Evolutionary conservation across 257 asterid species (phyloP).

Genomic region (Solanum neorickii): DNA sequence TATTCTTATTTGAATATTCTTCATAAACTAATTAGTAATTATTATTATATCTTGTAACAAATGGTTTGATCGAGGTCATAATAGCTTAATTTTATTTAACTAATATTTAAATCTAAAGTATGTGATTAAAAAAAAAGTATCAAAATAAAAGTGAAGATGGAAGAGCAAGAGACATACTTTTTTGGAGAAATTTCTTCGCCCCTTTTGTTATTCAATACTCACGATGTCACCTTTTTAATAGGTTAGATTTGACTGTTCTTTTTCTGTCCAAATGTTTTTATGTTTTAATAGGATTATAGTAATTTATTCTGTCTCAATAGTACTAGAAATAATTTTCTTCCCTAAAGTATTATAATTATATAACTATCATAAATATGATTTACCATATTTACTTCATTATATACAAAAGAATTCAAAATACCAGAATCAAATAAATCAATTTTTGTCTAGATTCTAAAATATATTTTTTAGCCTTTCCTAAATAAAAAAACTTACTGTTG

Average conservation of each 20-base stretch:
- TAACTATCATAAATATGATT: not conserved
- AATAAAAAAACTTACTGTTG: not conserved
- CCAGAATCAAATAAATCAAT: not conserved
- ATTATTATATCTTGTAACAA: not conserved
- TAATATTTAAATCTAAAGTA: not conserved
- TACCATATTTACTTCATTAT: not conserved
- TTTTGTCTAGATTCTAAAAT: not conserved
- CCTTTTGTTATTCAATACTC: not conserved
- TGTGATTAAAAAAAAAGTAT: not conserved
- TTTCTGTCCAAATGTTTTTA: not conserved
- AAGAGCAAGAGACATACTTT: not conserved
- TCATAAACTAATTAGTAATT: not conserved
- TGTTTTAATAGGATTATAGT: not conserved
- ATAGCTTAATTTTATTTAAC: not conserved
- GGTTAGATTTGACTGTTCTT: not conserved
- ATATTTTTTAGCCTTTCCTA: not conserved
- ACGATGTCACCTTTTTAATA: too few relatives aligned
- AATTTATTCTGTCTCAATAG: not conserved
- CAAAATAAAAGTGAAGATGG: not conserved
- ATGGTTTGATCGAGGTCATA: not conserved
- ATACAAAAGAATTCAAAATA: not conserved
- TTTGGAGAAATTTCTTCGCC: not conserved
- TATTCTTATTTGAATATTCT: not conserved
- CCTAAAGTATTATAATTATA: not conserved
- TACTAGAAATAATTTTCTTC: not conserved